Evolutionary conservation across 176 grass and related monocot species (phyloP), one percentile per base, ranked within the genome.

Genomic region (Lolium perenne): DNA sequence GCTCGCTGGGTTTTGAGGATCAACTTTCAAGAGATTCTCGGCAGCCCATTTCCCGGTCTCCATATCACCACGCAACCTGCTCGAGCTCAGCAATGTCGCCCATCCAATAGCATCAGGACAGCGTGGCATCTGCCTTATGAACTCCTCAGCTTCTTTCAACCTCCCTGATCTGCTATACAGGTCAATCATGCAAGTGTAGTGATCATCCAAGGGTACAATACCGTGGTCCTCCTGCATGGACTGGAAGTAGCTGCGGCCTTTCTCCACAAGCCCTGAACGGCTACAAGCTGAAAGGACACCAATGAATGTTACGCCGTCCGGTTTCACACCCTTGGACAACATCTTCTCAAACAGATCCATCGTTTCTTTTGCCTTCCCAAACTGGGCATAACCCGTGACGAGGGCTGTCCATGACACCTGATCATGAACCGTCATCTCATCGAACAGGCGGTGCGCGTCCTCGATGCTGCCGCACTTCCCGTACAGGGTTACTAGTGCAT

Each of bases 171-270:
- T 90, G 62, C 87, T 94, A 46, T 92, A 94, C 49, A 94, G 82
- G 65, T 94, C 93, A 80, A 94, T 90, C 90, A 94, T 94, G 86
- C 93, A 94, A 17, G 85, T 94, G 68, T 90, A 92, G 25, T 92
- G 93, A 80, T 92, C 90, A 1, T 87, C 82, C 45, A 87, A 67
- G 18, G 93, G 90, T 20, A 78, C 74, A 80, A 94, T 86, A 15
- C 85, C 82, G 38, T 94, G 87, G 25, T 94, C 47, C 40, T 90
- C 41, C 61, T 80, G 85, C 93, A 92, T 94, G 68, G 79, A 92
- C 17, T 84, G 58, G 18, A 92, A 94, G 70, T 94, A 92, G 61
- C 26, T 72, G n/a, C 51, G 3, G 11, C 90, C 93, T 92, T 92
- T 90, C 87, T 94, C 87, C 43, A 94, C 90, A 60, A 92, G 71